A percentile compares a stretch with the other conserved stretches of the same genome.
These are phyloP conservation scores for Capillidium rhysosporum DNA, from an alignment of 371 early-diverging fungal species.

Conservation along the genomic window DNA sequence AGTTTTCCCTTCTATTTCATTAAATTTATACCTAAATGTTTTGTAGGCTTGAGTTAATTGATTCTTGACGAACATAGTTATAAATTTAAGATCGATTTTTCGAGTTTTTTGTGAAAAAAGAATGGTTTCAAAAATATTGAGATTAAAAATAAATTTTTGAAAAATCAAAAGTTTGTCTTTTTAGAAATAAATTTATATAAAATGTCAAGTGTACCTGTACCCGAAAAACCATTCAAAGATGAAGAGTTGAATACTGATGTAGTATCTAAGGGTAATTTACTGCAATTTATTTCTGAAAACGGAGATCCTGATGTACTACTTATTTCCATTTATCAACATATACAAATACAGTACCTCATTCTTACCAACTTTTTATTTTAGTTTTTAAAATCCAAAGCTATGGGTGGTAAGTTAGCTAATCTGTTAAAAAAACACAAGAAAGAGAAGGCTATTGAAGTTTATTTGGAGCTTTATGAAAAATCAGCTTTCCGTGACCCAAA, in stretches of 20 bases:
- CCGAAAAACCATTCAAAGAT: background rate
- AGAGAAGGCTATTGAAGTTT: slow-evolving; percentile 26
- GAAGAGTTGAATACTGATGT: background rate
- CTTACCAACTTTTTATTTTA: too few species aligned
- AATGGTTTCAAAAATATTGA: too few species aligned
- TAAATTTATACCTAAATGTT: too few species aligned
- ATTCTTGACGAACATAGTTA: too few species aligned
- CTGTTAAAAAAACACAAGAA: slow-evolving; percentile 27
- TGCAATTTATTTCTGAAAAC: background rate
- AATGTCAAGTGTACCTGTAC: background rate
- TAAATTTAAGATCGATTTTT: too few species aligned
- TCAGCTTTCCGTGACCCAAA: slow-evolving; percentile 22
- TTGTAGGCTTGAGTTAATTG: too few species aligned
- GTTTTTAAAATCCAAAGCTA: slow-evolving; percentile 22
- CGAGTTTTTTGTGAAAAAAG: too few species aligned
- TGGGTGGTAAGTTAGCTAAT: slow-evolving; percentile 26
- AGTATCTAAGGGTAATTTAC: background rate
- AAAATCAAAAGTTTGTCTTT: too few species aligned
- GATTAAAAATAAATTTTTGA: too few species aligned
- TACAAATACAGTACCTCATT: too few species aligned
- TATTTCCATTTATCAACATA: background rate
- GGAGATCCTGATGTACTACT: background rate
- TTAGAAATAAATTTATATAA: too few species aligned
- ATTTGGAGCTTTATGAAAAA: slow-evolving; percentile 27
- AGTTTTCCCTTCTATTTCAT: too few species aligned